A percentile compares a stretch with the other conserved stretches of the same genome.
Conservation (phyloP, 1,139 yeast species). For the Yamadazyma pseudoaaseri region DNA sequence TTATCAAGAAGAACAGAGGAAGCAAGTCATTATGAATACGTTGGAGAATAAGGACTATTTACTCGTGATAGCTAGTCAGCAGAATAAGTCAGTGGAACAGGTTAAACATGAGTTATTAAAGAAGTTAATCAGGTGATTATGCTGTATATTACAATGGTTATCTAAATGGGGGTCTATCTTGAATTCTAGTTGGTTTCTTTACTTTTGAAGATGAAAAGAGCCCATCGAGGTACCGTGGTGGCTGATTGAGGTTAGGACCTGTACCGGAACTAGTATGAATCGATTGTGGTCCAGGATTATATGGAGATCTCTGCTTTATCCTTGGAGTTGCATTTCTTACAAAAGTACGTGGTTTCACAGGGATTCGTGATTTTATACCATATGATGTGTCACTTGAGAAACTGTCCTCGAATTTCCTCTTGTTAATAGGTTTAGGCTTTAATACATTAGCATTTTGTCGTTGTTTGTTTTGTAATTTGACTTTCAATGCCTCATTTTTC, state of each 20-base stretch:
- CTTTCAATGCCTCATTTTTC: conserved; percentile 27
- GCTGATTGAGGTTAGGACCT: conserved; percentile 43
- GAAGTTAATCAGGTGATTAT: conserved; percentile 13
- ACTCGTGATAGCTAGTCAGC: conserved; percentile 43
- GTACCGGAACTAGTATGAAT: conserved; percentile 3
- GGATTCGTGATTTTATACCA: conserved; percentile 8
- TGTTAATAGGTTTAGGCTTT: conserved; percentile 8
- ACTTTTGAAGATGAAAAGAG: conserved; percentile 20
- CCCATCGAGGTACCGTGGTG: conserved; percentile 45
- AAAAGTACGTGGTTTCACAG: conserved; percentile 1
- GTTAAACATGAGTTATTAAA: conserved; percentile 39
- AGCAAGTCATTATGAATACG: conserved; percentile 41
- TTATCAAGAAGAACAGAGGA: conserved; percentile 39
- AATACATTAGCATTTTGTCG: conserved; percentile 6
- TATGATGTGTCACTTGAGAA: conserved; percentile 15
- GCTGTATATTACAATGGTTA: conserved; percentile 5
- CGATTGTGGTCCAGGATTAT: not conserved
- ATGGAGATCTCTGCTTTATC: not conserved
- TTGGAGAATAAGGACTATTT: conserved; percentile 45
- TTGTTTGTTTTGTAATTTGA: conserved; percentile 17
- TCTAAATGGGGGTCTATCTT: conserved; percentile 24
- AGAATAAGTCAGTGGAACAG: conserved; percentile 43
- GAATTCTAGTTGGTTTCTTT: conserved; percentile 8
- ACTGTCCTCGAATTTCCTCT: conserved; percentile 6
- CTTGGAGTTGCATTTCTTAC: conserved; percentile 1